Conservation (phyloP, 768 basidiomycete species). For the Auricularia sp. region DNA sequence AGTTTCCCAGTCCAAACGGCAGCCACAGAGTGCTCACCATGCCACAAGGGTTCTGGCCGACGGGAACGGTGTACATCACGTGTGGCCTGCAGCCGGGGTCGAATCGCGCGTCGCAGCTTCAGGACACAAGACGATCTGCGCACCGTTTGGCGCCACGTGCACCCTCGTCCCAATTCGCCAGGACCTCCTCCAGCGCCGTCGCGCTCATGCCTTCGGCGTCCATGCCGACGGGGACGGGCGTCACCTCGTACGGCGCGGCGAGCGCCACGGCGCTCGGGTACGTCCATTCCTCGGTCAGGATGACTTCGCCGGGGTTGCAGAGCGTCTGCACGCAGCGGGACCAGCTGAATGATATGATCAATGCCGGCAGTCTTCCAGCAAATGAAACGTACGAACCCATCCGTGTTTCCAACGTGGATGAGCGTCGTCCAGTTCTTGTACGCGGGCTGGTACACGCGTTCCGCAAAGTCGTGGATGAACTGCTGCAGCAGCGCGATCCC, state of each 20-base stretch:
- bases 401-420: conserved; percentile 60
- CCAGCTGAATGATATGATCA: conserved; percentile 29
- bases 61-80: conserved; percentile 64
- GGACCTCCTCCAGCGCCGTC: conserved; percentile 44
- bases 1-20: not conserved
- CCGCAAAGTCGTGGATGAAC: conserved; percentile 49
- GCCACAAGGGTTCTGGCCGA: conserved; percentile 83
- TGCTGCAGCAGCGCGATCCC: conserved; percentile 50
- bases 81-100: conserved; percentile 40
- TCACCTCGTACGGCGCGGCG: conserved; percentile 31
- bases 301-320: conserved; percentile 53
- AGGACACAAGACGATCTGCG: conserved; percentile 4
- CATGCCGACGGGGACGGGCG: conserved; percentile 49
- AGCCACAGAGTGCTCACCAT: conserved; percentile 33
- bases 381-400: conserved; percentile 28
- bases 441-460: conserved; percentile 39
- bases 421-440: conserved; percentile 52
- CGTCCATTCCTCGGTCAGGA: conserved; percentile 61
- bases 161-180: conserved; percentile 57
- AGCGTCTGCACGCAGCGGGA: conserved; percentile 47
- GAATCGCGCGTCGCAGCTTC: not conserved
- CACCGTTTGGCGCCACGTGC: conserved; percentile 48
- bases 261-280: conserved; percentile 50
- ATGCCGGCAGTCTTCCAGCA: no score
- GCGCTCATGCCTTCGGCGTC: conserved; percentile 66